Evolutionary conservation across 2,329 filamentous ascomycete genomes (phyloP).

Genomic region (Botryotinia calthae): DNA sequence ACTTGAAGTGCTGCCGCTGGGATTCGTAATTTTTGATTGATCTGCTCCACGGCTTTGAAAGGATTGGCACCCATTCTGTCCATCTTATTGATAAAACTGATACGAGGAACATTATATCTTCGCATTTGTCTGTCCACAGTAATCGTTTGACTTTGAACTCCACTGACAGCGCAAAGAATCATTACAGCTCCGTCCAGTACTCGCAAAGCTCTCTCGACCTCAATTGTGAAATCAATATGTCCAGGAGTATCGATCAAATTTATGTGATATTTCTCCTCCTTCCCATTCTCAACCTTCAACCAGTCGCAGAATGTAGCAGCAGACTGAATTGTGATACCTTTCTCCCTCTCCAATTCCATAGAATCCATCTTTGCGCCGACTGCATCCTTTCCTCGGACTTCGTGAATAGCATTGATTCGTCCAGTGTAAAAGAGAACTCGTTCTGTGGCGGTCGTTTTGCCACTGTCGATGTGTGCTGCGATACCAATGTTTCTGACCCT

Average conservation of each 20-base stretch:
- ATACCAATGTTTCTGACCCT: slow-evolving; percentile 96
- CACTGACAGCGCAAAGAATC: slow-evolving; percentile 96
- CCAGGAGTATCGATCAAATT: slow-evolving; percentile 98
- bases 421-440: slow-evolving; percentile 98
- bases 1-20: slow-evolving; percentile 91
- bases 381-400: slow-evolving; percentile 90
- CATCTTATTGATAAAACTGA: slow-evolving; percentile 99
- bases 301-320: slow-evolving; percentile 98
- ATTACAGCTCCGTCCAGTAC: slow-evolving; percentile 96
- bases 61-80: slow-evolving; percentile 98
- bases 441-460: slow-evolving; percentile 95
- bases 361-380: slow-evolving; percentile 99
- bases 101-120: slow-evolving; percentile 91
- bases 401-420: slow-evolving; percentile 94
- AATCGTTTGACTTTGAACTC: slow-evolving; percentile 96
- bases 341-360: slow-evolving; percentile 97
- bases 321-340: slow-evolving; percentile 98
- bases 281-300: slow-evolving; percentile 79
- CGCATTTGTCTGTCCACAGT: slow-evolving; percentile 99
- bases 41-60: slow-evolving; percentile 96
- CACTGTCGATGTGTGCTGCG: slow-evolving; percentile 97
- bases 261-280: slow-evolving; percentile 91
- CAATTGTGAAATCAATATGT: slow-evolving; percentile 98
- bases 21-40: slow-evolving; percentile 93
- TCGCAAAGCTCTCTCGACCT: slow-evolving; percentile 91